These are phyloP conservation scores for Fusarium hainanense DNA, from an alignment of 2,329 filamentous ascomycete genomes.

Conservation along the genomic window DNA sequence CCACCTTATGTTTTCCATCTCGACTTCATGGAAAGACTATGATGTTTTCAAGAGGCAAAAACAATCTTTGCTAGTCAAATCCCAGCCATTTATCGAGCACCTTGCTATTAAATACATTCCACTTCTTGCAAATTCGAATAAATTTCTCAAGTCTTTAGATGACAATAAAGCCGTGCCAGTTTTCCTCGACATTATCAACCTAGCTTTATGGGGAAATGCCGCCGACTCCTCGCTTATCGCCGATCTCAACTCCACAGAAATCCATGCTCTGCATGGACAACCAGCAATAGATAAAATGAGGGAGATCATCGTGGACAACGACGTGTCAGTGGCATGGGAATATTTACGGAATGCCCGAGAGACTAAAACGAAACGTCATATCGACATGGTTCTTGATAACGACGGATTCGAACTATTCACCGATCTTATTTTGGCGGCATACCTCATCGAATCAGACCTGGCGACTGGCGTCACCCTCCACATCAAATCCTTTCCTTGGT, in stretches of 20 bases:
- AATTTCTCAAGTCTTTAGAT: not conserved
- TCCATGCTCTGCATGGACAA: not conserved
- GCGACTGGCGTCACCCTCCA: constrained; percentile 1
- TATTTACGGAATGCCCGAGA: not conserved
- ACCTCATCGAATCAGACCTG: constrained; percentile 7
- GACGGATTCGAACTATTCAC: constrained; percentile 13
- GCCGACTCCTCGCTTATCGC: constrained; percentile 11
- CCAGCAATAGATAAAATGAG: not conserved
- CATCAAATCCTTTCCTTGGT: constrained; percentile 5
- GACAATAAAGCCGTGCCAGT: not conserved
- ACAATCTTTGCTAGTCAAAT: not conserved
- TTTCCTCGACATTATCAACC: not conserved
- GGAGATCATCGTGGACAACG: constrained; percentile 2
- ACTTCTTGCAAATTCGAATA: not conserved
- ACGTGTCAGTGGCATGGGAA: not conserved
- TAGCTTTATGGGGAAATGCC: constrained; percentile 13
- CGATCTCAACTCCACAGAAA: constrained; percentile 3
- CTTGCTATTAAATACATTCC: not conserved
- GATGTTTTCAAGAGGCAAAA: constrained; percentile 12
- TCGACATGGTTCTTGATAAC: constrained; percentile 12
- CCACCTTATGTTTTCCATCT: constrained; percentile 4
- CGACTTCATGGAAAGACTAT: not conserved
- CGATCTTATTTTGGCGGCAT: constrained; percentile 1
- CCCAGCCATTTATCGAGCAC: not conserved
- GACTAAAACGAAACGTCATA: not conserved